These are phyloP conservation scores for Sphagnum fallax DNA, from an alignment of 228 moss, liverwort and hornwort genomes.

Conservation along the genomic window DNA sequence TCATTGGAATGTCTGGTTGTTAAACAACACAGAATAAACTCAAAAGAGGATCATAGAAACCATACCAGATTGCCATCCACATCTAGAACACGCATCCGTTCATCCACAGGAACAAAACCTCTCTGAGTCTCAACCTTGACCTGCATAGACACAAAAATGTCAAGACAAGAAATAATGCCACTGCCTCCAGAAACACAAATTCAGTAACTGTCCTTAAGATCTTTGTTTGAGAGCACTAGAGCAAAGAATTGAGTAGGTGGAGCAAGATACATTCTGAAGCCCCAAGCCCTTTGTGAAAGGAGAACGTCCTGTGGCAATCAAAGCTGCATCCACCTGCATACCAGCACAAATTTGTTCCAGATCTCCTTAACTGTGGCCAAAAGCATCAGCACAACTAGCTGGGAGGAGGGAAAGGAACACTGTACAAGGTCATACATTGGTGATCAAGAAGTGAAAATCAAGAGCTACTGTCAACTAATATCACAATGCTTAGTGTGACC, in stretches of 20 bases:
- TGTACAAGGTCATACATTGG: no score
- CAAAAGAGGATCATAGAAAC: background rate
- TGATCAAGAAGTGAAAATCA: no score
- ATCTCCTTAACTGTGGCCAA: background rate
- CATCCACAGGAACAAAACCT: conserved; percentile 94
- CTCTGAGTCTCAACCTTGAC: conserved; percentile 77
- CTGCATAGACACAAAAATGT: conserved; percentile 23
- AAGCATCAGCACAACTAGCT: background rate
- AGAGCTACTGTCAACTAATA: no score
- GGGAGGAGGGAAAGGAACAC: background rate
- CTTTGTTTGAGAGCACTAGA: no score
- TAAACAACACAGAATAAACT: no score
- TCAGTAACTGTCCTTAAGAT: no score
- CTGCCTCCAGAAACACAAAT: no score
- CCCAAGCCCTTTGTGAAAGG: conserved; percentile 96
- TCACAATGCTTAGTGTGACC: no score
- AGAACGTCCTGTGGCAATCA: conserved; percentile 93
- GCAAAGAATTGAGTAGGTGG: no score
- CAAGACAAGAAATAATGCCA: background rate
- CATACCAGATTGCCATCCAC: conserved; percentile 61
- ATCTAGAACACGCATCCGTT: conserved; percentile 87
- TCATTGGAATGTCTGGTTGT: no score
- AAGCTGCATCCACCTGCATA: conserved; percentile 88
- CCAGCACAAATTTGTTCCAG: background rate
- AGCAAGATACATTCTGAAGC: conserved; percentile 66